These are phyloP conservation scores for Exophiala dermatitidis DNA, from an alignment of 2,329 filamentous ascomycete species.

Conservation along the genomic window DNA sequence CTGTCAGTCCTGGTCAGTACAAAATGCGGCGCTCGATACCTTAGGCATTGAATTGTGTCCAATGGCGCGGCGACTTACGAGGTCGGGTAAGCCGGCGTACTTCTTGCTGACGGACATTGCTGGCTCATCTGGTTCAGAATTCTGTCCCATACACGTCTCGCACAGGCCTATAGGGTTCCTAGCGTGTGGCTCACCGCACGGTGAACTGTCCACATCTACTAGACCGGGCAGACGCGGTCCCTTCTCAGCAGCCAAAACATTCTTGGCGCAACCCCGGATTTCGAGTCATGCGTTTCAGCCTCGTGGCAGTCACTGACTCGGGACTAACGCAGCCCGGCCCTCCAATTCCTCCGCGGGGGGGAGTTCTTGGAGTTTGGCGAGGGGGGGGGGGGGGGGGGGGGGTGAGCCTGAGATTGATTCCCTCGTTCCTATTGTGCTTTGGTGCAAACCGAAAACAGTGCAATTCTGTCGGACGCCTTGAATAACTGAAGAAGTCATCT, in stretches of 20 bases:
- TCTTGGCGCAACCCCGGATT: neutral
- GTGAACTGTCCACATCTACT: neutral
- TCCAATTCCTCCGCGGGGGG: no score
- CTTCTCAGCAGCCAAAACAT: neutral
- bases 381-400: no score
- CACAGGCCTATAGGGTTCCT: neutral
- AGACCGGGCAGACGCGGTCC: neutral
- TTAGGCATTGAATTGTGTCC: no score
- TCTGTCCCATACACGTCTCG: neutral
- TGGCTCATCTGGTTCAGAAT: neutral
- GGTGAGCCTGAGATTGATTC: no score
- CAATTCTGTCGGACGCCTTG: no score
- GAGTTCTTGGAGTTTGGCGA: no score
- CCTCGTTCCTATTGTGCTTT: no score
- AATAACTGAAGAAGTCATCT: no score
- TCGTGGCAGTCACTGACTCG: no score
- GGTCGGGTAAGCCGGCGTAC: conserved; percentile 71
- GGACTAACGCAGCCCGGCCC: no score
- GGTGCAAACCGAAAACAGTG: no score
- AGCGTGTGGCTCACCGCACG: neutral
- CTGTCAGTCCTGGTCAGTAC: conserved; percentile 40
- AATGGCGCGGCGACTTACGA: conserved; percentile 45
- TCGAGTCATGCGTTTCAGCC: neutral
- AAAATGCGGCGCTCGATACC: no score
- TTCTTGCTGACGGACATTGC: conserved; percentile 70